Evolutionary conservation across 108 stramenopile genomes (phyloP).

Genomic region (Schizochytrium sp.): DNA sequence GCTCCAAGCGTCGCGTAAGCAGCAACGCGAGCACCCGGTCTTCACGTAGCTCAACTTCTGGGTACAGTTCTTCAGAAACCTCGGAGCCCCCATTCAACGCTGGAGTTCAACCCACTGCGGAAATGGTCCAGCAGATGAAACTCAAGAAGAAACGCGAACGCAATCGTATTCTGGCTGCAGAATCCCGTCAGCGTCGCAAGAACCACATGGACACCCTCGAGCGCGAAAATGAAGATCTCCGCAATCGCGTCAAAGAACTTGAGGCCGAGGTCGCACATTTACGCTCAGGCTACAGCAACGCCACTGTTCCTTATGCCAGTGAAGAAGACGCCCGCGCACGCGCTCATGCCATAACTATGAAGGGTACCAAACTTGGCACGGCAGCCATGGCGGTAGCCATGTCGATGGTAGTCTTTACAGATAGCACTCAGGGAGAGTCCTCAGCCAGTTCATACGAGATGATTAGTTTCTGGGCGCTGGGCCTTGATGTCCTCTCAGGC

Average conservation of each 20-base stretch:
- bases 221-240: background rate
- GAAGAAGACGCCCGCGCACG: background rate
- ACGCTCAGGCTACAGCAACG: too few relatives aligned
- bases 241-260: background rate
- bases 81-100: background rate
- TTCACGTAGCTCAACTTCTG: conserved; percentile 4
- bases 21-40: conserved; percentile 12
- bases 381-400: conserved; percentile 12
- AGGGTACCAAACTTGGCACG: background rate
- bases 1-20: conserved; percentile 2
- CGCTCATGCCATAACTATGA: background rate
- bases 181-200: conserved; percentile 31
- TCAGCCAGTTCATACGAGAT: background rate
- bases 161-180: conserved; percentile 17
- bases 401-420: conserved; percentile 17
- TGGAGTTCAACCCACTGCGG: background rate
- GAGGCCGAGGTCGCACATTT: background rate
- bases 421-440: background rate
- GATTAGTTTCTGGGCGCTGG: conserved; percentile 31
- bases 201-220: conserved; percentile 26
- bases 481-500: background rate
- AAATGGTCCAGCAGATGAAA: conserved; percentile 1
- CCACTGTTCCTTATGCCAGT: too few relatives aligned
- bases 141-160: conserved; percentile 22
- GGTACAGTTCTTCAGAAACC: conserved; percentile 25